Conservation (phyloP, 176 grass and related monocot species). For the Carex parvula region DNA sequence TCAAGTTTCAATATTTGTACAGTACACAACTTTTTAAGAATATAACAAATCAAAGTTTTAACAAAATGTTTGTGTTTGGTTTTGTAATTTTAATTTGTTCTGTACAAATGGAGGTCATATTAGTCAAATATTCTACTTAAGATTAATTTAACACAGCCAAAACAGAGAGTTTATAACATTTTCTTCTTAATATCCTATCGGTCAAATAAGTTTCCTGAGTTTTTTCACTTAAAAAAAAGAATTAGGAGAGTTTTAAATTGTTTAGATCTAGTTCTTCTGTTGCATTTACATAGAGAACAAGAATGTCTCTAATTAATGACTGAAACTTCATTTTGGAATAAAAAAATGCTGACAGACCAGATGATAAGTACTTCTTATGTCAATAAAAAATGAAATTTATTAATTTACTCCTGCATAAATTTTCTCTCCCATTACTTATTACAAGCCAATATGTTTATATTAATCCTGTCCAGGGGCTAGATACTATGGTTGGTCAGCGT, state of each 20-base stretch:
- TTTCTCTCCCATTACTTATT: not conserved
- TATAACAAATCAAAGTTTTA: not conserved
- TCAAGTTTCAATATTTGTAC: not conserved
- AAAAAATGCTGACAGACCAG: too few species aligned
- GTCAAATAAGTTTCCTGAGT: not conserved
- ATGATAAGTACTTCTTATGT: not conserved
- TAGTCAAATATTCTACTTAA: not conserved
- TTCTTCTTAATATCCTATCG: not conserved
- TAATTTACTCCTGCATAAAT: not conserved
- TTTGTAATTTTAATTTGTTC: not conserved
- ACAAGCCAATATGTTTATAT: not conserved
- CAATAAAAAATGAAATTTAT: not conserved
- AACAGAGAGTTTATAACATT: not conserved
- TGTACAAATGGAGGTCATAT: not conserved
- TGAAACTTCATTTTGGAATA: not conserved
- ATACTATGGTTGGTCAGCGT: constrained; percentile 79
- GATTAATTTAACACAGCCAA: not conserved
- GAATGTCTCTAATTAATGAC: not conserved
- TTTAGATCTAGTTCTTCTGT: not conserved
- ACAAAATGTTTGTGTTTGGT: not conserved
- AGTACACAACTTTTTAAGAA: not conserved
- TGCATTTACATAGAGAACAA: not conserved
- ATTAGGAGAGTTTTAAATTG: not conserved
- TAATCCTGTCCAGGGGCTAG: constrained; percentile 46
- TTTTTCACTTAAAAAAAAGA: too few species aligned